These are phyloP conservation scores for Saccharomyces hybrid DNA, from an alignment of 1,139 yeast species.

Conservation along the genomic window DNA sequence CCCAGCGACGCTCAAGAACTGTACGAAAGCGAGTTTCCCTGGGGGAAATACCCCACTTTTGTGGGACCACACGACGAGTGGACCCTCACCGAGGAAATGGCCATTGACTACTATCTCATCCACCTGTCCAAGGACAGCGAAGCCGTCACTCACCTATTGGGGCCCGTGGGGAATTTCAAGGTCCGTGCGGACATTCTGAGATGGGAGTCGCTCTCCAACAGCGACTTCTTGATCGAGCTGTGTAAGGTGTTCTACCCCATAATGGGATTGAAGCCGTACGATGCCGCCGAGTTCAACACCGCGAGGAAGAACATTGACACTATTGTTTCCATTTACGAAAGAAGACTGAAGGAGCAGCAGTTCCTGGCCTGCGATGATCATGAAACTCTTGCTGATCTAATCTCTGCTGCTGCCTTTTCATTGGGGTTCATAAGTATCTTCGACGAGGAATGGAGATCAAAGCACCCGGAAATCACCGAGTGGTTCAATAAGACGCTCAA, in stretches of 20 bases:
- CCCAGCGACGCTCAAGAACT: conserved; percentile 37
- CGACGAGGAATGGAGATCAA: conserved; percentile 65
- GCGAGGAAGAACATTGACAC: conserved; percentile 35
- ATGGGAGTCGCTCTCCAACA: conserved; percentile 68
- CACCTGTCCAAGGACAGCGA: conserved; percentile 17
- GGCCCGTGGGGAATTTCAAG: conserved; percentile 36
- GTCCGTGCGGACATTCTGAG: conserved; percentile 61
- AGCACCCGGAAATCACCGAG: conserved; percentile 65
- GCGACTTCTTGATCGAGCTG: conserved; percentile 48
- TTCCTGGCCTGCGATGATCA: conserved; percentile 78
- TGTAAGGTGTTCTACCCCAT: conserved; percentile 35
- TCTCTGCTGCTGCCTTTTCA: conserved; percentile 47
- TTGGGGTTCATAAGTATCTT: conserved; percentile 38
- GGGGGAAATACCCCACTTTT: conserved; percentile 63
- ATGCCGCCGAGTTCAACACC: conserved; percentile 64
- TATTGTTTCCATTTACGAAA: conserved; percentile 43
- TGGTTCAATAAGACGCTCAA: conserved; percentile 68
- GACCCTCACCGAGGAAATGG: conserved; percentile 65
- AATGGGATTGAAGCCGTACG: conserved; percentile 48
- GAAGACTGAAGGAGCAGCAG: conserved; percentile 60
- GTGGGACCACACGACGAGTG: conserved; percentile 61
- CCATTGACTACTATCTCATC: conserved; percentile 42
- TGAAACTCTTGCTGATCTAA: conserved; percentile 71
- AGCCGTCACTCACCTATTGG: conserved; percentile 36
- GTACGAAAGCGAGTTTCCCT: conserved; percentile 52